Evolutionary conservation across 1,284 basidiomycete species (phyloP).

Genomic region (Microbotryum lychnidis-dioicae): DNA sequence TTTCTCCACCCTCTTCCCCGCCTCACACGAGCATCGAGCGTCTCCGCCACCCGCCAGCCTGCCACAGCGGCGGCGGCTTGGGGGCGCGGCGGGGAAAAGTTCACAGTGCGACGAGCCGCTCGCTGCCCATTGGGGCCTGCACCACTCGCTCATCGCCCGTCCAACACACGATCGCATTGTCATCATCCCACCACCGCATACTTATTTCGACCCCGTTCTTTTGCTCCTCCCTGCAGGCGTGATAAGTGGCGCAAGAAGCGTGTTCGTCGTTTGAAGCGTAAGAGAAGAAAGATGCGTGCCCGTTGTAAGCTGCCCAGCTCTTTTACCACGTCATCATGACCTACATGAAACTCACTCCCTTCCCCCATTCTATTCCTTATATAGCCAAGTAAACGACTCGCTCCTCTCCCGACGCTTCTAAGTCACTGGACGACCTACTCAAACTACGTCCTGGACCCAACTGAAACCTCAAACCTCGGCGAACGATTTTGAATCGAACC

Average conservation of each 20-base stretch:
- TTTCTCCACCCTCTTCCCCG: too few relatives aligned
- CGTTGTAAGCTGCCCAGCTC: too few relatives aligned
- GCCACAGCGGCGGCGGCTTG: too few relatives aligned
- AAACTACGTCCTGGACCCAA: too few relatives aligned
- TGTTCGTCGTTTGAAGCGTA: slow-evolving; percentile 37
- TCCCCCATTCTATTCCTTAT: neutral
- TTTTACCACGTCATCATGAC: too few relatives aligned
- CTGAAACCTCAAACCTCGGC: too few relatives aligned
- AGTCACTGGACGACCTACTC: too few relatives aligned
- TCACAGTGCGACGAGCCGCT: neutral
- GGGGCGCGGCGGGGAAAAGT: neutral
- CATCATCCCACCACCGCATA: neutral
- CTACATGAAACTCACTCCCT: too few relatives aligned
- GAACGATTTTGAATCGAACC: too few relatives aligned
- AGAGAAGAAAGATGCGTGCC: slow-evolving; percentile 36
- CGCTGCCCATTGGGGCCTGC: neutral
- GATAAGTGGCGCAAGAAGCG: slow-evolving; percentile 40
- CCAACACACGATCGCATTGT: neutral
- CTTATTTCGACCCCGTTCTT: neutral
- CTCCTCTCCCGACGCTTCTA: neutral
- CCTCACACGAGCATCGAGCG: too few relatives aligned
- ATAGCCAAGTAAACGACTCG: slow-evolving; percentile 5
- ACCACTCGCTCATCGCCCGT: neutral
- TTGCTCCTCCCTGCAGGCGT: slow-evolving; percentile 28
- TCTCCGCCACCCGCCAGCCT: too few relatives aligned